Conservation (phyloP, 2,329 filamentous ascomycete species). For the Hypoxylon sp. region DNA sequence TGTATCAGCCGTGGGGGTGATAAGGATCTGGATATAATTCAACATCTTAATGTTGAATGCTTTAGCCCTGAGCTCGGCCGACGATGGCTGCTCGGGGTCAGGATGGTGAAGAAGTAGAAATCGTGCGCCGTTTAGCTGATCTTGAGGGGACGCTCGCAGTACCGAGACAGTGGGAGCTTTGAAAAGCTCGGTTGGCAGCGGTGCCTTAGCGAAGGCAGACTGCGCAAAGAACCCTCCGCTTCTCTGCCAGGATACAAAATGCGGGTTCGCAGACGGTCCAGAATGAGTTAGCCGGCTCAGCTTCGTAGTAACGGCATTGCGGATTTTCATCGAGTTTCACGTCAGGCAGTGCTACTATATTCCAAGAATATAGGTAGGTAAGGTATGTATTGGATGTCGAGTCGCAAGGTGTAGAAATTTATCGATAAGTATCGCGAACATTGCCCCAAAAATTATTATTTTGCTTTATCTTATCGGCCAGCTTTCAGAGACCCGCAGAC, state of each 20-base stretch:
- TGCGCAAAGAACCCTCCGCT: too few species aligned
- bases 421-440: slow-evolving; percentile 9
- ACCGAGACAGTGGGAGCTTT: slow-evolving; percentile 19
- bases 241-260: slow-evolving; percentile 1
- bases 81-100: background rate
- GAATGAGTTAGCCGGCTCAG: slow-evolving; percentile 10
- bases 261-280: slow-evolving; percentile 11
- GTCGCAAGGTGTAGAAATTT: background rate
- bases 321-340: slow-evolving; percentile 29
- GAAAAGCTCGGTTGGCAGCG: slow-evolving; percentile 40
- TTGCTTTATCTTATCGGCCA: slow-evolving; percentile 26
- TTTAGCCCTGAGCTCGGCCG: background rate
- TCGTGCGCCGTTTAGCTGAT: slow-evolving; percentile 13
- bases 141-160: slow-evolving; percentile 20
- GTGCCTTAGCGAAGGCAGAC: slow-evolving; percentile 30
- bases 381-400: background rate
- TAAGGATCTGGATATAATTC: slow-evolving; percentile 80
- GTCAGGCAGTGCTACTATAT: background rate
- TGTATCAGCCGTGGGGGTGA: slow-evolving; percentile 89
- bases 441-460: slow-evolving; percentile 10
- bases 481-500: background rate
- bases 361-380: too few species aligned
- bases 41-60: slow-evolving; percentile 70
- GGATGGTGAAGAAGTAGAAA: slow-evolving; percentile 27
- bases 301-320: slow-evolving; percentile 12